Base-by-base conservation (phyloP, 768 basidiomycete species). In the Megacollybia marginata region DNA sequence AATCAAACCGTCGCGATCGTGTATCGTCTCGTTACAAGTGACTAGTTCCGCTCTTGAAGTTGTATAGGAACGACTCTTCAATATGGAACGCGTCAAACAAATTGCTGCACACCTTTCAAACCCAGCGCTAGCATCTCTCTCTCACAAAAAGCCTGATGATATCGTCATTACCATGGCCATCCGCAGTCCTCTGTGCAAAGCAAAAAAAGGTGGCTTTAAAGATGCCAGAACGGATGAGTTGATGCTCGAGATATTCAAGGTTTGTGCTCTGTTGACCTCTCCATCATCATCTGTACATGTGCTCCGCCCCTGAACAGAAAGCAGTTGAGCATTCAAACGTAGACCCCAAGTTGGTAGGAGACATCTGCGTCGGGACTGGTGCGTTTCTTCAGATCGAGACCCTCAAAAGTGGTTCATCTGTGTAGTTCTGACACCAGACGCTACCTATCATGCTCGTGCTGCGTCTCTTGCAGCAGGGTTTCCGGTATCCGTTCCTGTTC, bases 81-180 rank as follows among this genome's bases (percentile, higher is more conserved):
- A 40, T 15, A 79, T 87, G 78, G 73, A 88, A 57, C 81, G 83
- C 52, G 70, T 87, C 47, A 79, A 74, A 61, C 82, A 85, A 64
- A 67, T 87, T 20, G 76, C 77, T 31, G 75, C 80, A 38, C 86
- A 86, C 57, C 63, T 86, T 47, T 58, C 69, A 16, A 57, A 73
- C 11, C 62, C 73, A 15, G 63, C 56, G 23, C 59, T 80, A 7
- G 64, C 71, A 19, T 69, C 72, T 13, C 69, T 89, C 44, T 71
- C 80, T 53, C 69, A 65, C 40, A 83, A 86, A 62, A 73, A 65
- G 46, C 78, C 79, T 3, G 80, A 89, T 54, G 89, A 91, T 72
- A 82, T 91, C 11, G 89, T 91, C 61, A 79, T 91, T 52, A 89
- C 88, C 2, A 76, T 88, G 72, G 85, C 88, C 51, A 80, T 85